Evolutionary conservation across 148 eudicot genomes (phyloP).

Genomic region (Vaccinium myrtillus): DNA sequence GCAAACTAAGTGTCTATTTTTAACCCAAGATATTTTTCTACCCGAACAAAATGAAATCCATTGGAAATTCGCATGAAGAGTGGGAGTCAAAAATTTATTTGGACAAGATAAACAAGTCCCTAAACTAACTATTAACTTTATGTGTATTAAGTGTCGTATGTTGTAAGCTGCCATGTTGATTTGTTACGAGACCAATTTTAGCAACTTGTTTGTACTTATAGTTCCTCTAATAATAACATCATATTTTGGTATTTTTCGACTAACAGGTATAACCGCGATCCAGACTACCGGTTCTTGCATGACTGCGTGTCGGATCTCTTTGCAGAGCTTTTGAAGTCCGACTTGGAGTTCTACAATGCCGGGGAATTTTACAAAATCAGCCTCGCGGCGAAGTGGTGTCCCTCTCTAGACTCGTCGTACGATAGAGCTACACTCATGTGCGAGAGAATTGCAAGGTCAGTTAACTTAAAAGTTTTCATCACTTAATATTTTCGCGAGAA

Average conservation of each 20-base stretch:
- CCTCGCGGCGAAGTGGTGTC: constrained; percentile 43
- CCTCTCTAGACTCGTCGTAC: neutral
- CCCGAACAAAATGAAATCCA: neutral
- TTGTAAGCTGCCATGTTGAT: too few relatives aligned
- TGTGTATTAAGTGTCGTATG: too few relatives aligned
- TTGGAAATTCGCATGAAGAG: neutral
- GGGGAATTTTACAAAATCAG: constrained; percentile 18
- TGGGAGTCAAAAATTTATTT: neutral
- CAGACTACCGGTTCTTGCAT: constrained; percentile 24
- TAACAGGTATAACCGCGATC: constrained; percentile 14
- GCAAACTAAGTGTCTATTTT: neutral
- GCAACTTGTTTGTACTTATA: too few relatives aligned
- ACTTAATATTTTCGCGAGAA: too few relatives aligned
- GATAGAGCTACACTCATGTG: neutral
- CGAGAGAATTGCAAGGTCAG: neutral
- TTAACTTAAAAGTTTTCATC: neutral
- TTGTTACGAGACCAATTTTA: too few relatives aligned
- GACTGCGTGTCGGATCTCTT: constrained; percentile 27
- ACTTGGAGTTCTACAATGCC: constrained; percentile 18
- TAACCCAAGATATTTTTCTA: neutral
- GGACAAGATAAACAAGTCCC: too few relatives aligned
- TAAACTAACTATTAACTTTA: too few relatives aligned
- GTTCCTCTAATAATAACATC: too few relatives aligned
- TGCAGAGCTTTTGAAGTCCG: constrained; percentile 21
- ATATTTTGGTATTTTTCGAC: neutral